Evolutionary conservation across 2,329 filamentous ascomycete species (phyloP).

Genomic region (Nothopassalora personata): DNA sequence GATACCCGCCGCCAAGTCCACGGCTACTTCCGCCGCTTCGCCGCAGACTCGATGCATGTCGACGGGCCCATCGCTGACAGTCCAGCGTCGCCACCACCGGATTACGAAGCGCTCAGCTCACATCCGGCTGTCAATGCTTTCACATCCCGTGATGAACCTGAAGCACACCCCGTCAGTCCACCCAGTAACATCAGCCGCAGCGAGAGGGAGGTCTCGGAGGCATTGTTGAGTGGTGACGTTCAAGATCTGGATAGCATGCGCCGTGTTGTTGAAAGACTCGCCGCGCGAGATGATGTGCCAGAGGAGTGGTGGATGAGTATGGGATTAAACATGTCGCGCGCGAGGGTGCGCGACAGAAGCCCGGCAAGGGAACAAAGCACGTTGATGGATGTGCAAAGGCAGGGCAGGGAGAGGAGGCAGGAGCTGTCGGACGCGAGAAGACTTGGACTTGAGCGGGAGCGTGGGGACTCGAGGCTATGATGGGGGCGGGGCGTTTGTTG

Average conservation of each 20-base stretch:
- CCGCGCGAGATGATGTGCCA: conserved; percentile 67
- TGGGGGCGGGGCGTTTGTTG: not conserved
- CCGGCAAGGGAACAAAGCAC: not conserved
- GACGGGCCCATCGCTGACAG: conserved; percentile 2
- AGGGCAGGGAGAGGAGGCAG: not conserved
- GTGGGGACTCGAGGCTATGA: conserved; percentile 12
- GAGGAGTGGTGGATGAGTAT: conserved; percentile 69
- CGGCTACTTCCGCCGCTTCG: conserved; percentile 22
- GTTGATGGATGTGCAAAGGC: not conserved
- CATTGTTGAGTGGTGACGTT: conserved; percentile 23
- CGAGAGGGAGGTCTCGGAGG: conserved; percentile 21
- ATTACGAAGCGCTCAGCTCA: conserved; percentile 16
- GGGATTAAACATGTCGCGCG: conserved; percentile 33
- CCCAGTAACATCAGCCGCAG: conserved; percentile 15
- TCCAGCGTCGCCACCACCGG: conserved; percentile 23
- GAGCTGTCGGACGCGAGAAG: not conserved
- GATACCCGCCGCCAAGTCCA: conserved; percentile 20
- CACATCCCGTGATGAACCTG: conserved; percentile 22
- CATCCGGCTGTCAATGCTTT: conserved; percentile 20
- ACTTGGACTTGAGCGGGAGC: conserved; percentile 2
- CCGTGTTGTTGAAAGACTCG: conserved; percentile 64
- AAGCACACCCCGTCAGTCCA: conserved; percentile 26
- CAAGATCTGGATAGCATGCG: conserved; percentile 60
- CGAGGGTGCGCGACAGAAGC: conserved; percentile 16
- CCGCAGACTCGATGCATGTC: conserved; percentile 12